Evolutionary conservation across 495 filamentous ascomycete genomes (phyloP).

Genomic region (Lophiostoma macrostomum): DNA sequence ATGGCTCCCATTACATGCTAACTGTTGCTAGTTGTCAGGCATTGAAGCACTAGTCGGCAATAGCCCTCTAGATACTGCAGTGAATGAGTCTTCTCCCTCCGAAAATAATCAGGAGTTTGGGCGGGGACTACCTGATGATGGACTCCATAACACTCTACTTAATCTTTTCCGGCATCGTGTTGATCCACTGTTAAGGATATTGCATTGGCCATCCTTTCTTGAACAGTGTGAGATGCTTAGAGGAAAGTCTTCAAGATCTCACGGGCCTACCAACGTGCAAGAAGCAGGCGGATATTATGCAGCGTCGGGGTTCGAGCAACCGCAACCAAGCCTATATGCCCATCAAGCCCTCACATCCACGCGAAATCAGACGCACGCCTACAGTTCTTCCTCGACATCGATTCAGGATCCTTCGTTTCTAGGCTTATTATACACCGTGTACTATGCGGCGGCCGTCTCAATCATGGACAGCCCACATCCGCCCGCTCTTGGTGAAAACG

Average conservation of each 20-base stretch:
- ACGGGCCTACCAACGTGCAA: too few relatives aligned
- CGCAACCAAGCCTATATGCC: background rate
- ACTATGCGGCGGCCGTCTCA: constrained; percentile 22
- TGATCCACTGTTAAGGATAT: constrained; percentile 17
- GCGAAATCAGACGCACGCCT: background rate
- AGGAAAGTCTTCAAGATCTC: too few relatives aligned
- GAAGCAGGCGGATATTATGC: too few relatives aligned
- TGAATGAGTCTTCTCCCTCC: background rate
- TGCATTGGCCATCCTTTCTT: constrained; percentile 25
- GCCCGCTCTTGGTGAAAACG: constrained; percentile 10
- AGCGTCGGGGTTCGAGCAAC: background rate
- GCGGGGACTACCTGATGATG: constrained; percentile 12
- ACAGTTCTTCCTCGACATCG: background rate
- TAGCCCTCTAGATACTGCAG: background rate
- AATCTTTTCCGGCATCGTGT: constrained; percentile 17
- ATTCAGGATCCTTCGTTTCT: background rate
- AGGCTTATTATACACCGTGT: constrained; percentile 13
- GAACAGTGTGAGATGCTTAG: background rate
- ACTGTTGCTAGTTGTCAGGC: constrained; percentile 6
- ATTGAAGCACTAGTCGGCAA: constrained; percentile 5
- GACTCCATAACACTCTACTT: constrained; percentile 13
- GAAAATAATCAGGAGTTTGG: too few relatives aligned
- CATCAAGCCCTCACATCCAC: background rate
- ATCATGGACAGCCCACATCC: constrained; percentile 10
- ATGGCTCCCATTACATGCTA: background rate